phyloP scores from a whole-genome alignment of 495 filamentous ascomycete genomes.

The Lineolata rhizophorae region DNA sequence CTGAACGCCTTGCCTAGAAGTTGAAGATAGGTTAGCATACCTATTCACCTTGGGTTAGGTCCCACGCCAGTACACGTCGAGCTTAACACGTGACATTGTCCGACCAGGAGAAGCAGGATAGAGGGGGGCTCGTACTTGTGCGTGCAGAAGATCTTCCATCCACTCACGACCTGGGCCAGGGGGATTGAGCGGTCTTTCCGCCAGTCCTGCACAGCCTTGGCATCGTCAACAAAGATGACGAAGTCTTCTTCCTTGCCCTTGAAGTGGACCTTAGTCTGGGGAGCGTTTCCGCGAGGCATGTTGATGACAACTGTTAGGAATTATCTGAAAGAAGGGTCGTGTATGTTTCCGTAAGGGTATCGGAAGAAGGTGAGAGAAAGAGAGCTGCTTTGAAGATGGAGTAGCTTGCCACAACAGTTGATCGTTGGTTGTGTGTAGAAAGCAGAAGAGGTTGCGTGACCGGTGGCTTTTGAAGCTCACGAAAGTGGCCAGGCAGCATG shows the following conservation, averaged over 20 bases:
- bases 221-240: constrained; percentile 68
- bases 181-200: constrained; percentile 56
- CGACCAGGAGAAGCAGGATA: not conserved
- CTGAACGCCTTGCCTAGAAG: constrained; percentile 58
- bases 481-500: not conserved
- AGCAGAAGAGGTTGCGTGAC: not conserved
- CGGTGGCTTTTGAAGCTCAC: constrained; percentile 6
- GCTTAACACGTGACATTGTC: too few relatives aligned
- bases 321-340: too few relatives aligned
- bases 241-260: constrained; percentile 79
- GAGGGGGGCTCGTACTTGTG: constrained; percentile 46
- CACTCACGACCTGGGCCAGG: constrained; percentile 62
- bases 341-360: too few relatives aligned
- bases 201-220: constrained; percentile 56
- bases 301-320: too few relatives aligned
- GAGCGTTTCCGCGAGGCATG: constrained; percentile 64
- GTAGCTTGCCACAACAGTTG: too few relatives aligned
- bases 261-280: constrained; percentile 66
- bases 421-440: not conserved
- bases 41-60: not conserved
- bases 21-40: constrained; percentile 1
- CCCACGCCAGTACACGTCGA: too few relatives aligned
- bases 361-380: too few relatives aligned
- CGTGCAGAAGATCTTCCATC: constrained; percentile 78
- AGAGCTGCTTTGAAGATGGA: too few relatives aligned